Evolutionary conservation across 306 rosid species (phyloP).

Genomic region (Leucaena leucocephala): DNA sequence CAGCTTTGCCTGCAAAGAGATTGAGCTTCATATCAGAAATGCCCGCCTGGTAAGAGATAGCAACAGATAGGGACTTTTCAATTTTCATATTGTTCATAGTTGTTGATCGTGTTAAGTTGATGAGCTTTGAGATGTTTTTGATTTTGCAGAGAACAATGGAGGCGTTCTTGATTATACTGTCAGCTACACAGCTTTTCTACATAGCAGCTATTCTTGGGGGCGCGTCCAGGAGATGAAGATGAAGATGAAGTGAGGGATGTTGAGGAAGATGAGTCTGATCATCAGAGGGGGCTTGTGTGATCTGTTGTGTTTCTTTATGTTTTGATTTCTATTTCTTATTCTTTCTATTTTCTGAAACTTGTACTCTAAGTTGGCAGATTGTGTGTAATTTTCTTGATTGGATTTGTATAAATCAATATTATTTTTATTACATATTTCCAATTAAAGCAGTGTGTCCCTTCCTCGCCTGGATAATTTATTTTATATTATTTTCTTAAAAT

Average conservation of each 20-base stretch:
- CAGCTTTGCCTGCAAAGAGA: constrained; percentile 96
- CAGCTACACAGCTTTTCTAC: constrained; percentile 84
- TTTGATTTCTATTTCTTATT: neutral
- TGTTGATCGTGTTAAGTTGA: neutral
- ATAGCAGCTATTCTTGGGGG: constrained; percentile 68
- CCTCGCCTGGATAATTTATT: neutral
- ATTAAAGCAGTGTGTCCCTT: neutral
- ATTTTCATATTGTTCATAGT: neutral
- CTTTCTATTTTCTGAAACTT: constrained; percentile 12
- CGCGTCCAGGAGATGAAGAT: constrained; percentile 40
- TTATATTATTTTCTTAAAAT: neutral
- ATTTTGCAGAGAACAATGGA: constrained; percentile 85
- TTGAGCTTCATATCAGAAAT: constrained; percentile 68
- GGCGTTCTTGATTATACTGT: constrained; percentile 86
- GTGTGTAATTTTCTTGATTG: constrained; percentile 47
- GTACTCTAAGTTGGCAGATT: constrained; percentile 23
- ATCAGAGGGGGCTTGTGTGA: constrained; percentile 29
- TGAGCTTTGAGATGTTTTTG: constrained; percentile 21
- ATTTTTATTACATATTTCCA: constrained; percentile 25
- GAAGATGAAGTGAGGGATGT: constrained; percentile 36
- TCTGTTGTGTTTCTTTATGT: neutral
- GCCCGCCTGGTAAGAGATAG: constrained; percentile 70
- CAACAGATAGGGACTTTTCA: neutral
- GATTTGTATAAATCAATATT: constrained; percentile 44
- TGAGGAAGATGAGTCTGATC: constrained; percentile 13